Base-by-base conservation (phyloP, 1,139 yeast species). In the Geotrichum bryndzae region DNA sequence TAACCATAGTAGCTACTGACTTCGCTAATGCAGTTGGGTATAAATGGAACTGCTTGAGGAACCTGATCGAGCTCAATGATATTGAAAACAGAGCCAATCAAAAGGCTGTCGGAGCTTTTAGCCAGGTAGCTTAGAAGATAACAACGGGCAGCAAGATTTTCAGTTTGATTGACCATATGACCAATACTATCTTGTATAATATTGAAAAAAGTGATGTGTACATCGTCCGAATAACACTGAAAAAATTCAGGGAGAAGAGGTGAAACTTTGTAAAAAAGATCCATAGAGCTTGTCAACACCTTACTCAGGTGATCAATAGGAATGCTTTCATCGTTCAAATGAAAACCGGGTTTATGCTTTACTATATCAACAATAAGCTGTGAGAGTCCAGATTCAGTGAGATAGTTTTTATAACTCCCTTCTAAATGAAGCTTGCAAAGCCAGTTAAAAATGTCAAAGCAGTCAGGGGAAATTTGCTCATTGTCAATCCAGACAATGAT, bases 371-470 rank as follows among this genome's bases (percentile, higher is more conserved):
- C 41, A 11, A 60, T 31, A 18, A 60, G 48, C 18, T 23, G 18
- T 45, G 55, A 51, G 5, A 60, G 27, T 13, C 29, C 31, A 18
- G 53, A 23, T 38, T 57, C 57, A 5, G 58, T 58, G 5, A 53
- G 54, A 45, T 27, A 54, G 27, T 60, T 60, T 15, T 51, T 53
- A 52, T 56, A 54, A 10, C 62, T 60, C 29, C 56, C 60, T 15
- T 57, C 62, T 5, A 60, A 33, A 33, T 53, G 52, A 7, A 56
- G 33, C 23, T 54, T 53, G 45, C 58, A 56, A n/a, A 60, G 54
- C 62, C 62, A 60, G 15, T 53, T 48, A 2, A 60, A 54, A 54
- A 60, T 56, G 11, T 60, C 59, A 8, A 54, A 41, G 22, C 60
- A 60, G 18, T 53, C 56, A 13, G 38, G 5, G n/a, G 22, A 31